Percentiles rank a stretch among this genome's conserved stretches.
Evolutionary conservation across 306 rosid species (phyloP).

Genomic region (Pyrus bretschneideri): DNA sequence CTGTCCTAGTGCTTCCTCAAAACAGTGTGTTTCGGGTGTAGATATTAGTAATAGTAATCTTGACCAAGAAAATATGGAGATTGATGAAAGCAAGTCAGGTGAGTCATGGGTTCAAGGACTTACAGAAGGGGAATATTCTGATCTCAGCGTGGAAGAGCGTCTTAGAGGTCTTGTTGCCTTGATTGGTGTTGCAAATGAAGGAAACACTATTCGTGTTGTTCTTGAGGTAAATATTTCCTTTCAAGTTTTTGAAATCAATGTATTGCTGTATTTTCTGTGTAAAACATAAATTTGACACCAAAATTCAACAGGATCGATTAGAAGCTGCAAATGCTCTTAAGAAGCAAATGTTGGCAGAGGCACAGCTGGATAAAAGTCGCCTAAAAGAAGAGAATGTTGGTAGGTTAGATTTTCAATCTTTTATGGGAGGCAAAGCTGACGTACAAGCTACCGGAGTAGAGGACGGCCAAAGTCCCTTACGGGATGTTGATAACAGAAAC

Average conservation of each 20-base stretch:
- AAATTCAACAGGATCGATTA: slow-evolving; percentile 73
- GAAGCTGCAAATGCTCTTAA: slow-evolving; percentile 95
- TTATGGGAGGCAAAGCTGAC: slow-evolving; percentile 55
- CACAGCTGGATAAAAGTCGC: slow-evolving; percentile 91
- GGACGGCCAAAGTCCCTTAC: slow-evolving; percentile 77
- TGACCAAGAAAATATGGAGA: slow-evolving; percentile 82
- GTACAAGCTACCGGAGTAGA: slow-evolving; percentile 46
- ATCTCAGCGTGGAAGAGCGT: slow-evolving; percentile 93
- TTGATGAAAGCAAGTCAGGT: slow-evolving; percentile 92
- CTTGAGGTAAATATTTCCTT: slow-evolving; percentile 64
- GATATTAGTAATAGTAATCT: slow-evolving; percentile 30
- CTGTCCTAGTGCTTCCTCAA: slow-evolving; percentile 29
- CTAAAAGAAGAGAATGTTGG: slow-evolving; percentile 60
- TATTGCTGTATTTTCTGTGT: slow-evolving; percentile 1
- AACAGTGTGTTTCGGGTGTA: slow-evolving; percentile 33
- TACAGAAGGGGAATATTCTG: slow-evolving; percentile 89
- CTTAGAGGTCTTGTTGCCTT: slow-evolving; percentile 76
- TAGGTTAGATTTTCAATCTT: slow-evolving; percentile 54
- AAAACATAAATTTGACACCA: slow-evolving; percentile 21
- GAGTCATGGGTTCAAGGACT: slow-evolving; percentile 98
- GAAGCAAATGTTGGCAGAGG: slow-evolving; percentile 99
- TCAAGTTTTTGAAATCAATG: neutral
- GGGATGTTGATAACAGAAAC: slow-evolving; percentile 43
- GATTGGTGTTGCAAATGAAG: slow-evolving; percentile 94
- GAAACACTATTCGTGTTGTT: slow-evolving; percentile 83